phyloP scores from a whole-genome alignment of 179 eudicot genomes.

The Heliamphora pulchella region DNA sequence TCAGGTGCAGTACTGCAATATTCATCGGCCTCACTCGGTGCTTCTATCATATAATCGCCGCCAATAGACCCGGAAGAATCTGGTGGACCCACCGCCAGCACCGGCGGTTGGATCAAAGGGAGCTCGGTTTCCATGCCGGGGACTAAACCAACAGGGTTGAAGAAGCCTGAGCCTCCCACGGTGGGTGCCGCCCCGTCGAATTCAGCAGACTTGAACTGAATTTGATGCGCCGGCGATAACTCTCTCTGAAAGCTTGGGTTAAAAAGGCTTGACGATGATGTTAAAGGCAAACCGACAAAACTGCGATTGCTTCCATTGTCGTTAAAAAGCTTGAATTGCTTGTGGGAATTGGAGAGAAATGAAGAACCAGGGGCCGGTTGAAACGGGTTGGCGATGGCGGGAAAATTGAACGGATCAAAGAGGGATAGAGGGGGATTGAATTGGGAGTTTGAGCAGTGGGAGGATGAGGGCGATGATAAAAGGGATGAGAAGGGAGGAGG shows the following conservation, averaged over 20 bases:
- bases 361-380: slow-evolving; percentile 8
- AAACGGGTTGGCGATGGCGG: slow-evolving; percentile 10
- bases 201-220: no score
- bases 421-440: slow-evolving; percentile 14
- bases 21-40: slow-evolving; percentile 16
- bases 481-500: slow-evolving; percentile 10
- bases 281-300: neutral
- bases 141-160: neutral
- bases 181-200: no score
- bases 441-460: slow-evolving; percentile 3
- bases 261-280: no score
- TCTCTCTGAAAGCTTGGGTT: no score
- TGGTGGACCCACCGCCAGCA: neutral
- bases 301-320: slow-evolving; percentile 5
- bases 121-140: slow-evolving; percentile 19
- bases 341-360: slow-evolving; percentile 21
- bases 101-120: slow-evolving; percentile 36
- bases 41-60: slow-evolving; percentile 12
- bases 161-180: neutral
- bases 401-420: slow-evolving; percentile 7
- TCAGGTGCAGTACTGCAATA: slow-evolving; percentile 1
- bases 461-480: slow-evolving; percentile 5
- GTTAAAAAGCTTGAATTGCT: slow-evolving; percentile 17
- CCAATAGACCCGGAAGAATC: slow-evolving; percentile 21
- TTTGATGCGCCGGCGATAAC: no score